Percentiles rank a stretch among this genome's conserved stretches.
These are phyloP conservation scores for Wilcoxina mikolae DNA, from an alignment of 495 filamentous ascomycete genomes.

Conservation along the genomic window DNA sequence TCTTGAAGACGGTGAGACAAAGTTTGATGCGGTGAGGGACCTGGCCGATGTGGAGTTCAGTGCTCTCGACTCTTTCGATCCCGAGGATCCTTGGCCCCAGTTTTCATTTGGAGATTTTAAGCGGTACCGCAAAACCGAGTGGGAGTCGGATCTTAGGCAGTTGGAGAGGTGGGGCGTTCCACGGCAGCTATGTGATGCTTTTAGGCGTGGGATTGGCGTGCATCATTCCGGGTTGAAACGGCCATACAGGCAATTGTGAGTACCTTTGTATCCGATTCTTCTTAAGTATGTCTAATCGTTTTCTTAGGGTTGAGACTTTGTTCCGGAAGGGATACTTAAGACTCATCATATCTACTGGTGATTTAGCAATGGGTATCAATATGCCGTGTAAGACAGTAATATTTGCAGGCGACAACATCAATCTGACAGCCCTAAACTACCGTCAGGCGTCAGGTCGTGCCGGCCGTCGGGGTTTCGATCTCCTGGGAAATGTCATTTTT, in stretches of 20 bases:
- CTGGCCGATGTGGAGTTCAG: slow-evolving; percentile 35
- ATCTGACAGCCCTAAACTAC: slow-evolving; percentile 57
- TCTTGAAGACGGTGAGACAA: slow-evolving; percentile 31
- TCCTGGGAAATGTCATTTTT: slow-evolving; percentile 69
- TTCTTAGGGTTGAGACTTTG: slow-evolving; percentile 45
- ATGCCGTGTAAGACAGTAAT: slow-evolving; percentile 76
- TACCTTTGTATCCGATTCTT: not conserved
- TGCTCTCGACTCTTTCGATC: slow-evolving; percentile 47
- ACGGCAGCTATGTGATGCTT: slow-evolving; percentile 37
- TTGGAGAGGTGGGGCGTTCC: slow-evolving; percentile 30
- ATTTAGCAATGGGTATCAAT: slow-evolving; percentile 63
- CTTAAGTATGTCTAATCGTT: no score
- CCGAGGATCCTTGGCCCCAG: slow-evolving; percentile 42
- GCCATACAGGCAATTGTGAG: slow-evolving; percentile 49
- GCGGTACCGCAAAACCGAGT: slow-evolving; percentile 38
- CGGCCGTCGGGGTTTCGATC: slow-evolving; percentile 64
- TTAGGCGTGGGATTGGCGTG: slow-evolving; percentile 54
- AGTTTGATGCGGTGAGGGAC: slow-evolving; percentile 41
- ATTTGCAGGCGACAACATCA: slow-evolving; percentile 58
- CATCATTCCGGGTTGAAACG: slow-evolving; percentile 70
- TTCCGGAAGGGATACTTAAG: slow-evolving; percentile 59
- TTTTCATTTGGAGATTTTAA: slow-evolving; percentile 53
- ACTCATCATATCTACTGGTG: slow-evolving; percentile 66
- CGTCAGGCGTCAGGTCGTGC: slow-evolving; percentile 63
- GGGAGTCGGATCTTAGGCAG: slow-evolving; percentile 33